Conservation (phyloP, 176 grass and related monocot species). For the Tillandsia leiboldiana region DNA sequence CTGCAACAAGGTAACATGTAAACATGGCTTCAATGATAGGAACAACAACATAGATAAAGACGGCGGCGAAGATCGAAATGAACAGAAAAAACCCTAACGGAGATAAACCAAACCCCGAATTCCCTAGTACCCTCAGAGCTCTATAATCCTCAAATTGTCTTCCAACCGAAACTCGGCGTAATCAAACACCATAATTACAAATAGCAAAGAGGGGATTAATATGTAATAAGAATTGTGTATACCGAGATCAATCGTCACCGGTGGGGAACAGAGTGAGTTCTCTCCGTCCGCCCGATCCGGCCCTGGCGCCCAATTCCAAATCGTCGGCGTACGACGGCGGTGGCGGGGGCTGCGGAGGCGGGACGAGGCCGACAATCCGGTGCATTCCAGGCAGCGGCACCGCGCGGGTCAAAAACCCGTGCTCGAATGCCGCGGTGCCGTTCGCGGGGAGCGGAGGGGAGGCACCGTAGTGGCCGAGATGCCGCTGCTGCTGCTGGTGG, state of each 20-base stretch:
- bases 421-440: slow-evolving; percentile 39
- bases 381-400: slow-evolving; percentile 54
- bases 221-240: neutral
- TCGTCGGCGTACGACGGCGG: slow-evolving; percentile 49
- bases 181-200: neutral
- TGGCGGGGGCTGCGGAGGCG: neutral
- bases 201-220: neutral
- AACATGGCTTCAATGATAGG: too few species aligned
- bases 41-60: too few species aligned
- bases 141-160: too few species aligned
- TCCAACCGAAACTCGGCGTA: neutral
- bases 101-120: too few species aligned
- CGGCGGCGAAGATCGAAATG: too few species aligned
- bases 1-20: too few species aligned
- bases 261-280: slow-evolving; percentile 84
- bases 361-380: slow-evolving; percentile 36
- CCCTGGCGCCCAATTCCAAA: slow-evolving; percentile 47
- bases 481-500: slow-evolving; percentile 42
- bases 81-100: too few species aligned
- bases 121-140: too few species aligned
- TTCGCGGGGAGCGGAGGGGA: neutral
- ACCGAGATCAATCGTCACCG: slow-evolving; percentile 38
- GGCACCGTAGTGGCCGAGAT: slow-evolving; percentile 37
- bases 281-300: slow-evolving; percentile 30
- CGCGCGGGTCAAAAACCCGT: slow-evolving; percentile 54